Evolutionary conservation across 176 grass and related monocot genomes (phyloP).

Genomic region (Stipa capillata): DNA sequence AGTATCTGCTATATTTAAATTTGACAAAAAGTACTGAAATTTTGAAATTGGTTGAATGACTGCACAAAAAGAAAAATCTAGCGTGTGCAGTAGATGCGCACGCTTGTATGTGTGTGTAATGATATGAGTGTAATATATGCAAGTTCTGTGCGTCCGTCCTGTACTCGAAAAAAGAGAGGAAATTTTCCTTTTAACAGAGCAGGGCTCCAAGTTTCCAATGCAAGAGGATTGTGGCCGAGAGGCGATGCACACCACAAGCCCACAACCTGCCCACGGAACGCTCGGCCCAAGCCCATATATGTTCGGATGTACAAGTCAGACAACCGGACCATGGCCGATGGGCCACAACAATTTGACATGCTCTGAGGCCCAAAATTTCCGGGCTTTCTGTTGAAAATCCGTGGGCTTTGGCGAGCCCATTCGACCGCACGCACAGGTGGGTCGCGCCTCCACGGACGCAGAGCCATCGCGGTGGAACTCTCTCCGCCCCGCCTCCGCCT

Average conservation of each 20-base stretch:
- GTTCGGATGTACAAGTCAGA: too few relatives aligned
- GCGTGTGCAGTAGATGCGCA: too few relatives aligned
- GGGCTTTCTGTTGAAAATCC: not conserved
- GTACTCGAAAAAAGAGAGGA: too few relatives aligned
- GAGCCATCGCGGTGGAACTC: conserved; percentile 7
- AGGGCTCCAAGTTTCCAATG: not conserved
- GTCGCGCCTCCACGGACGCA: conserved; percentile 29
- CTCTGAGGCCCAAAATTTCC: not conserved
- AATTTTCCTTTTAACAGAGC: not conserved
- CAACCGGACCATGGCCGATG: too few relatives aligned
- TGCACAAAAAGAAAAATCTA: too few relatives aligned
- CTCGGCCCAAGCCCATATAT: too few relatives aligned
- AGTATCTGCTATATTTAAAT: not conserved
- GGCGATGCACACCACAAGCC: too few relatives aligned
- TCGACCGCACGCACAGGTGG: conserved; percentile 17
- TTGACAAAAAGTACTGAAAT: not conserved
- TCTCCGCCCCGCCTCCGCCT: not conserved
- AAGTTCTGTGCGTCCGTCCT: too few relatives aligned
- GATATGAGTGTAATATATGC: too few relatives aligned
- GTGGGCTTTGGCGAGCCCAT: not conserved
- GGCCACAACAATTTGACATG: too few relatives aligned
- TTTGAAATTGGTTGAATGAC: not conserved
- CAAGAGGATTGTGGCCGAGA: not conserved
- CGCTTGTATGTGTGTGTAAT: too few relatives aligned
- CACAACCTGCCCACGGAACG: not conserved